Base-by-base conservation (phyloP, 2,329 filamentous ascomycete genomes). In the Diaporthe sp. region DNA sequence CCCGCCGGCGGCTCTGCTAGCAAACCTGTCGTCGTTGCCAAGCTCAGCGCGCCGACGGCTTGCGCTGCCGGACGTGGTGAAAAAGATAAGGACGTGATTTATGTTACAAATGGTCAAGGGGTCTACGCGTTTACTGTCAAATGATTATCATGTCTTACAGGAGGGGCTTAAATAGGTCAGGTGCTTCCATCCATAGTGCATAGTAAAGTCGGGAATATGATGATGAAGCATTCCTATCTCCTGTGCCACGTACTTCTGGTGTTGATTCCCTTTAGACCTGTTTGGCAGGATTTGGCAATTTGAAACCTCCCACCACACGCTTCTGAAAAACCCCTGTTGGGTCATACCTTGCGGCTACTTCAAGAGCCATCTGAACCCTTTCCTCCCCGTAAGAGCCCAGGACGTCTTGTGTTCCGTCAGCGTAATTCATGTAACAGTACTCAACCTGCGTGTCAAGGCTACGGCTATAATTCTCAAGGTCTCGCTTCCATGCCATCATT, bases 51-150 rank as follows among this genome's bases (percentile, higher is more conserved):
- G 5, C 79, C 79, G 19, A 83, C 81, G 6, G 79, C 78, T 53
- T 83, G 81, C 55, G 80, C 79, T 1, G 81, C 82, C 75, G 81
- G 81, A 2, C 76, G 81, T 58, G 80, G 78, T 4, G 81, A 81
- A 42, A 78, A 73, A 51, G 82, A 82, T 69, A 79, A 77, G 72
- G 78, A 82, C 68, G 79, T 81, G 34, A n/a, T 69, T 55, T 69
- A 69, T 55, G 49, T 69, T 2, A 69, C 65, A 4, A 13, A 10
- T 42, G 65, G 65, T 19, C 65, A 69, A 31, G 65, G 49, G 4
- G 49, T 69, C 10, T 69, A 19, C 4, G 65, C 65, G 2, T 69
- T 69, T 31, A 55, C 31, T n/a, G 49, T 42, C 49, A 55, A 69
- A 69, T 69, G 2, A 46, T 55, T 13, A 22, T 31, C 4, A 46